Base-by-base conservation (phyloP, 306 rosid genomes). In the Rubus parviflorus region DNA sequence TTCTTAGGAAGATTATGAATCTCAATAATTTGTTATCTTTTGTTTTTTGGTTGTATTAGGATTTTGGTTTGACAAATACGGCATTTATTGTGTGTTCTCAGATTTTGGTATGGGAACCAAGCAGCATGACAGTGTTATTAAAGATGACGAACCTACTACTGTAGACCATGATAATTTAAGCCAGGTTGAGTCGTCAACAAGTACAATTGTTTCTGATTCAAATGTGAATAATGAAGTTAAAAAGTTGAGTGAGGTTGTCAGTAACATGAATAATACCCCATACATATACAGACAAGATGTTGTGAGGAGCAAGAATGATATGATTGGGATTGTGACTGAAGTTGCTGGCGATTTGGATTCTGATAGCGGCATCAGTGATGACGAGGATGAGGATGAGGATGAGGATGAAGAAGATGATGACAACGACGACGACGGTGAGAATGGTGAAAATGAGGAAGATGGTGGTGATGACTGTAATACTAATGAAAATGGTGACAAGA, bases 281-380 rank as follows among this genome's bases (percentile, higher is more conserved):
- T 83, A 80, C 83, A 68, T 96, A 51, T 96, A 90, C 73, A 87
- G 97, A 72, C 97, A 92, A 62, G 98, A 96, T 74, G 90, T 96
- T 77, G 97, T 96, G 78, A 89, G 64, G 83, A 86, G 89, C 80
- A 87, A 77, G 72, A 81, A 61, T 74, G 87, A 89, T 65, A 73
- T 82, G 87, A 81, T 86, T 74, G 99, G 99, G 70, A 83, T 96
- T 80, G 99, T 91, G 84, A 91, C 94, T 16, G 99, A 92, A 85
- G 97, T 93, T 75, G 88, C 88, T 17, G 99, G 99, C 80, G 99
- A 92, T 86, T 74, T 86, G 5, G 98, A 95, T 76, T 91, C 98
- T 25, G 97, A 95, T 78, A 82, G 96, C 66, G 78, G 87, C 83
- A 79, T 83, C 52, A 83, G 89, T 67, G 97, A 89, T 52, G 94